Percentiles rank a stretch among this genome's conserved stretches.
These are phyloP conservation scores for Purpureocillium takamizusanense DNA, from an alignment of 2,329 filamentous ascomycete species.

Conservation along the genomic window DNA sequence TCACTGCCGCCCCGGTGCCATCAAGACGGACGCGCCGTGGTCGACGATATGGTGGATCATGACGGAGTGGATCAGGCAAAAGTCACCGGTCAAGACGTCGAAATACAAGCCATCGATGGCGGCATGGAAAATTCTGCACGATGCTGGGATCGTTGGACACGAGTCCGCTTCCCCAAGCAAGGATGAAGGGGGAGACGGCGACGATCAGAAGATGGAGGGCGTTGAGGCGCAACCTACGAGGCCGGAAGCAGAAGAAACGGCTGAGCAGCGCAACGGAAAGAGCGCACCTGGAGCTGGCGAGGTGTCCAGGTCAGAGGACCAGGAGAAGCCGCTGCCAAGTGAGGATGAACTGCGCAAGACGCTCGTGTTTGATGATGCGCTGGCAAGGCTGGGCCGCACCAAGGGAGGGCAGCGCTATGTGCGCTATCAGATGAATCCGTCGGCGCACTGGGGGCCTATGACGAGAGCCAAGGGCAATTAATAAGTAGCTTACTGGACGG, in stretches of 20 bases:
- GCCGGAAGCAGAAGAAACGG: constrained; percentile 7
- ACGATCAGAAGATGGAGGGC: constrained; percentile 27
- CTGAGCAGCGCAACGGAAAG: constrained; percentile 10
- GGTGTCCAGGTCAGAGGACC: constrained; percentile 9
- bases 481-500: neutral
- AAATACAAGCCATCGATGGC: constrained; percentile 61
- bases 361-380: constrained; percentile 62
- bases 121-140: constrained; percentile 58
- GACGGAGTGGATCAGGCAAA: constrained; percentile 81
- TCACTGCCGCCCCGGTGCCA: constrained; percentile 80
- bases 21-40: constrained; percentile 94
- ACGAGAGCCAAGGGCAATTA: constrained; percentile 34
- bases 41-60: constrained; percentile 84
- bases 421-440: constrained; percentile 83
- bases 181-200: constrained; percentile 16
- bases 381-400: constrained; percentile 68
- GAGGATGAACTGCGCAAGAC: constrained; percentile 46
- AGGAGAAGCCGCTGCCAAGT: constrained; percentile 9
- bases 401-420: constrained; percentile 60
- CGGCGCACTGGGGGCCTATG: constrained; percentile 91
- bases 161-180: neutral
- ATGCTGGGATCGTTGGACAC: constrained; percentile 26
- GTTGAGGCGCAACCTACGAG: constrained; percentile 17
- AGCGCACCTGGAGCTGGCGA: constrained; percentile 8
- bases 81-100: constrained; percentile 64